Base-by-base conservation (phyloP, 345 rosid species). In the Balakata baccata region DNA sequence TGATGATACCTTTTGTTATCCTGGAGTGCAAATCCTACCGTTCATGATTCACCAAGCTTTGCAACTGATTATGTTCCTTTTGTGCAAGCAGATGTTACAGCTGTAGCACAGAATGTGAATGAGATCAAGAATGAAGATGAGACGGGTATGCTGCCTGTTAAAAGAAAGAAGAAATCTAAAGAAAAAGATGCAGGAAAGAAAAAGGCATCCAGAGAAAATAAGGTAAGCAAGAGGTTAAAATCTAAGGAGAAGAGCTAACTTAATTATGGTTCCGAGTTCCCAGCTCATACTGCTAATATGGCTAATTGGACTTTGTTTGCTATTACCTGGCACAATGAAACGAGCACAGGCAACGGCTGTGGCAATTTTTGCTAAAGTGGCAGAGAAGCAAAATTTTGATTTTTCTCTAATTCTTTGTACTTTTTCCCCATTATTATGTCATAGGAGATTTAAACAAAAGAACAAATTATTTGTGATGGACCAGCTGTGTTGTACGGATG, bases 101-200 rank as follows among this genome's bases (percentile, higher is more conserved):
- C 8, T 5, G 76, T 72, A 60, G 65, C 75, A 25, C 70, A 18
- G 43, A 53, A 70, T 45, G 53, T 23, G 8, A 71, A 47, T 39
- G 80, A 69, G 64, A 67, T 64, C 29, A 45, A 60, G 53, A 51
- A 50, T 25, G 80, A 41, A 50, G 82, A 72, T 18, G 86, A 76
- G 69, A 75, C 45, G 51, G 80, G 50, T n/a, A 57, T 75, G 17
- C 51, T 18, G 69, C 65, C 81, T 1, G 71, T 7, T 7, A 83
- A 82, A 64, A 85, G 90, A 78, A 81, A 84, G 76, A 84, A 71
- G 45, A 46, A 69, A 66, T 71, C 80, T 8, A 71, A 77, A 57
- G 72, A 65, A 13, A 71, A 71, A 50, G 50, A 50, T 5, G 54
- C 17, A 14, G 25, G 56, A 43, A 71, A 74, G 73, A 81, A 57